These are phyloP conservation scores for Isoetes taiwanensis DNA, from an alignment of 75 land plant species.

Conservation along the genomic window DNA sequence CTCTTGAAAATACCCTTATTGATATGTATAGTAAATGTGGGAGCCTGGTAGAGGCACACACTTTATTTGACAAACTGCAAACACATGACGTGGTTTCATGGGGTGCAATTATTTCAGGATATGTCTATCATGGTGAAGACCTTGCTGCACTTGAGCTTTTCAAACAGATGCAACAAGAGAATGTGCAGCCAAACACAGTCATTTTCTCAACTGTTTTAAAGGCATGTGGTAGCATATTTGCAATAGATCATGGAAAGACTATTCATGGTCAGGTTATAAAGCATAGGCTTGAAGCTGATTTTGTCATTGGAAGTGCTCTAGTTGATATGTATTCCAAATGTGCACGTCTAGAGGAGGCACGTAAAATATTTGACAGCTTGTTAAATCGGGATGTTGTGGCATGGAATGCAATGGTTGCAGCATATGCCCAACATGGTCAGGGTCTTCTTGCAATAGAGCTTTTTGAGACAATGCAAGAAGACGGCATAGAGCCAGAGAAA, in stretches of 20 bases:
- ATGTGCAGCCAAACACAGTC: not conserved
- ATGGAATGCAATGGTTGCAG: not conserved
- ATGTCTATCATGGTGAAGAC: too few species aligned
- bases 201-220: not conserved
- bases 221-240: not conserved
- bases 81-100: too few species aligned
- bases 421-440: not conserved
- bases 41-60: not conserved
- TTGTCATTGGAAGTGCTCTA: not conserved
- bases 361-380: not conserved
- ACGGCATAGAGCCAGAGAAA: not conserved
- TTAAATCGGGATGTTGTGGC: not conserved
- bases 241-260: not conserved
- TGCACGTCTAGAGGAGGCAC: not conserved
- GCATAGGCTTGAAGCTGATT: not conserved
- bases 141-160: too few species aligned
- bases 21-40: not conserved
- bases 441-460: not conserved
- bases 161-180: too few species aligned
- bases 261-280: not conserved
- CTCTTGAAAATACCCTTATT: not conserved
- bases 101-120: too few species aligned
- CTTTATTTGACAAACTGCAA: not conserved
- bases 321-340: slow-evolving; percentile 3
- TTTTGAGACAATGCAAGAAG: not conserved